Base-by-base conservation (phyloP, 106 monocot genomes). In the Phalaenopsis aphrodite region DNA sequence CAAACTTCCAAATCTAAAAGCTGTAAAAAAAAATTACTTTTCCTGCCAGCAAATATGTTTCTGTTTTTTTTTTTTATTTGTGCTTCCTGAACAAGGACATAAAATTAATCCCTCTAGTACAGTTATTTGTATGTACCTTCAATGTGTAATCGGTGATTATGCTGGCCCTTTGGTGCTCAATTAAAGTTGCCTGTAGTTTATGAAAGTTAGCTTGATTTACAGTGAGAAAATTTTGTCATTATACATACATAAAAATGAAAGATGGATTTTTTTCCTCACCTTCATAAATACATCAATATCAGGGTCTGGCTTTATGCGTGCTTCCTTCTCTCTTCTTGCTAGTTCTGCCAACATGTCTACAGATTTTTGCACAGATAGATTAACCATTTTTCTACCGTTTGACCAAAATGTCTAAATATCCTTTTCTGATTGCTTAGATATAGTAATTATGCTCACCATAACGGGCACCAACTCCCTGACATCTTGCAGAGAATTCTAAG, bases 1-100 rank as follows among this genome's bases (percentile, higher is more conserved):
- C 85, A 85, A 19, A 74, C 68, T 17, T 85, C 85, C 72, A 85
- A 48, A 36, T 81, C 85, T 58, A 85, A 78, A 39, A 85, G 39
- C 85, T 85, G 81, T 76, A 24, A 14, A 69, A 5, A 21, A 69
- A 64, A 64, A 43, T 8, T 15, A 2, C 30, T 30, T 30, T 30
- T 30, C 30, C 30, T 30, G 30, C 30, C 30, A 30, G 30, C 30
- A 30, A 30, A 30, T 30, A 30, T 30, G 30, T 30, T 30, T 30
- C 30, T 30, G 30, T 30, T 30, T 30, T 30, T 30, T 0, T 30
- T 30, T 64, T 64, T 64, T 64, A 64, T 64, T 19, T 64, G 64
- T 64, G n/a, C 23, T 2, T 58, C 6, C 3, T 58, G 3, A 58
- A 48, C 57, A 57, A 19, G 18, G 5, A 0, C 5, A 21, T 3